Evolutionary conservation across 768 basidiomycete species (phyloP), one percentile per base, ranked within the genome.

Genomic region (Psilocybe azurescens): DNA sequence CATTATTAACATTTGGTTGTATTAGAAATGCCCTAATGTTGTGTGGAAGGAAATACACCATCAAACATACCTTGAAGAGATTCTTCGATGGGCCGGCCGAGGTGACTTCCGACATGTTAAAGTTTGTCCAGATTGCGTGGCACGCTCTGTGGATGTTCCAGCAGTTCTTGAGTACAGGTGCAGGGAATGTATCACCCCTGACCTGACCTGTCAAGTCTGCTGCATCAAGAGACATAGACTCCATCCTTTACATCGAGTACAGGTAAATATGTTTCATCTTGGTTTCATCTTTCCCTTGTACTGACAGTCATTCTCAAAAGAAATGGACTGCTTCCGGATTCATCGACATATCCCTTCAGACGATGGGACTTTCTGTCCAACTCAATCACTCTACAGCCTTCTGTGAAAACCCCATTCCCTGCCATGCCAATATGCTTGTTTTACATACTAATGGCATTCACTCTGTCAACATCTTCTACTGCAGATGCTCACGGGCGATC

Each of bases 391-490:
- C 58, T 5, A 32, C 36, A 20, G 9, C 11, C 10, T 39, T n/a
- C 14, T 60, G 59, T 32, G 20, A 47, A 3, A 53, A 53, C 32
- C 59, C 59, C 11, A n/a, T 36, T 14, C 59, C 41, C 2, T 54
- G 52, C n/a, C 59, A 55, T 47, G 52, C 52, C 7, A 48, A 20
- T 28, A 24, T 60, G 28, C 29, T 53, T 11, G 30, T 60, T 2
- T 16, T 60, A 2, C 59, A 60, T 46, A 60, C 59, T 1, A 60
- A 60, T 33, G 59, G 59, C 3, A 55, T 60, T 33, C 59, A 60
- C 14, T 18, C 41, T 1, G 29, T 60, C 6, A 41, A 29, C n/a
- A 47, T 60, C n/a, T 14, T 49, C 4, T 60, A 60, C 41, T 60
- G 59, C 53, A 30, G 36, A 10, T 60, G 59, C 46, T 16, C 24